phyloP scores from a whole-genome alignment of 2,329 filamentous ascomycete species.

The Curvularia sp. region DNA sequence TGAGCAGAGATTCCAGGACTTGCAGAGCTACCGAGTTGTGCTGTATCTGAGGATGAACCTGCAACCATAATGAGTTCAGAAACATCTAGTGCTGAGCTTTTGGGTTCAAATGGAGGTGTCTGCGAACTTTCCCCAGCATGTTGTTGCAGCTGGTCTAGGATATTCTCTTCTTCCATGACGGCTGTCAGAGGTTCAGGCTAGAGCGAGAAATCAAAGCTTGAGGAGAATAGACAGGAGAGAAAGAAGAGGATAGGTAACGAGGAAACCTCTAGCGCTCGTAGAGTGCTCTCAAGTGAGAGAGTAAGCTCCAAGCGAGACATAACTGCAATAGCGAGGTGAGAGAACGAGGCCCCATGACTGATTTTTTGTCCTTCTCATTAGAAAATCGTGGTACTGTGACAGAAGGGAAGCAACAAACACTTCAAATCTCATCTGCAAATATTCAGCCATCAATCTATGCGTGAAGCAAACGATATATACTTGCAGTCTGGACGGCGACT shows the following conservation, averaged over 20 bases:
- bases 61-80: background rate
- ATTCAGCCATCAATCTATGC: background rate
- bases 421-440: background rate
- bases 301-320: background rate
- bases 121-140: background rate
- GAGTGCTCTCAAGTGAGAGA: background rate
- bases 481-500: background rate
- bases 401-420: background rate
- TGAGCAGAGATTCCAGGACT: too few relatives aligned
- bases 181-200: background rate
- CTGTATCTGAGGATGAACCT: background rate
- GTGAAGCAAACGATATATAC: background rate
- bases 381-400: background rate
- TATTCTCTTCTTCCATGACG: background rate
- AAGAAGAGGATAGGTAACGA: background rate
- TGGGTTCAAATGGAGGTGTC: conserved; percentile 11
- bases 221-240: background rate
- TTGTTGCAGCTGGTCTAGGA: background rate
- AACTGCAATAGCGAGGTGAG: background rate
- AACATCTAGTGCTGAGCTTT: background rate
- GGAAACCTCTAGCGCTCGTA: background rate
- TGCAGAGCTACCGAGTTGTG: background rate
- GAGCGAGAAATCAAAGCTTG: background rate
- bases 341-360: background rate
- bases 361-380: background rate